Base-by-base conservation (phyloP, 2,329 filamentous ascomycete genomes). In the Coleophoma cylindrospora region DNA sequence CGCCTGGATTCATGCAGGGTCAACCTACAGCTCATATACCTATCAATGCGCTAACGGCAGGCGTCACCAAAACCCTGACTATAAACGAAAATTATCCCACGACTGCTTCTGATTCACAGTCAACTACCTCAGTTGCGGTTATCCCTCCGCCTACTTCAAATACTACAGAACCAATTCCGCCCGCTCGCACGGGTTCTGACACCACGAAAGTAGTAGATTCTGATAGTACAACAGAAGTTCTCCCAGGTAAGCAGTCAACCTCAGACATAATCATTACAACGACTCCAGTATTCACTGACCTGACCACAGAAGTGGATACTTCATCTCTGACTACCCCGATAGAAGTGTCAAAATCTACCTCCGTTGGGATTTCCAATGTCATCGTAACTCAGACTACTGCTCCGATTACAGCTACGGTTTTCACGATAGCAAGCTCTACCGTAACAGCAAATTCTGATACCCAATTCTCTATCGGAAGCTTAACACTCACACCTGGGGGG, bases 11-110 rank as follows among this genome's bases (percentile, higher is more conserved):
- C 34, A 46, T 53, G 13, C 34, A 49, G 17, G 54, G 54, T 19
- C 45, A 54, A 13, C 54, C 52, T 11, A 45, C 41, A 15, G 54
- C 54, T 1, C 53, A 54, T 50, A n/a, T 56, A 21, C 52, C 54
- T 15, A 48, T 51, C 10, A 51, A 43, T 21, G 40, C 44, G 44
- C 32, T 55, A 3, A 53, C 53, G 1, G 52, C 17, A 12, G 34
- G 19, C 11, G 17, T 19, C 3, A 22, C 21, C 13, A 53, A 43
- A 3, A 54, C 53, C 13, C 49, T 41, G 8, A 51, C 46, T 4
- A 47, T 57, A 14, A 41, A 14, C 47, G 51, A 47, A 13, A 52
- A 48, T 27, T 48, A 45, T 17, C n/a, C 11, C 8, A 33, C 45
- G 13, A 27, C 36, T 15, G n/a, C 14, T 3, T 15, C 14, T 15